Percentiles rank a stretch among this genome's conserved stretches.
Conservation (phyloP, 148 eudicot genomes). For the Mesembryanthemum crystallinum region DNA sequence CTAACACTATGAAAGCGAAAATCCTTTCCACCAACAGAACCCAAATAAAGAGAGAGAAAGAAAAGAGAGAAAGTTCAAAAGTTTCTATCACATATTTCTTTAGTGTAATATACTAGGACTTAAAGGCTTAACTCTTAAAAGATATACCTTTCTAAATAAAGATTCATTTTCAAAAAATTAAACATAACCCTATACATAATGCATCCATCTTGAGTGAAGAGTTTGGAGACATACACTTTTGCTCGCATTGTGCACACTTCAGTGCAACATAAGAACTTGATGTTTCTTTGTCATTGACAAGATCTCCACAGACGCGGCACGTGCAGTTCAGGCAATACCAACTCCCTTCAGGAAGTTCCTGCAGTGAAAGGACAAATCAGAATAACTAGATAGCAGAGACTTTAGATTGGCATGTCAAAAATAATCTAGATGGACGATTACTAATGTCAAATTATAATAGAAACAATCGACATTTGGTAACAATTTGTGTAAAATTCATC, state of each 20-base stretch:
- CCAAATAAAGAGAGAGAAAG: neutral
- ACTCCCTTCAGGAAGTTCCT: slow-evolving; percentile 92
- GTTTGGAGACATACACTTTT: slow-evolving; percentile 53
- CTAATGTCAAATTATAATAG: neutral
- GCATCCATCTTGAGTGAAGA: neutral
- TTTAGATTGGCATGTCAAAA: neutral
- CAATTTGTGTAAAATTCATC: no score
- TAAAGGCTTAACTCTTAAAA: neutral
- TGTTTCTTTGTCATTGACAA: slow-evolving; percentile 46
- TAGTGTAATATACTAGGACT: neutral
- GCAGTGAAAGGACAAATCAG: slow-evolving; percentile 30
- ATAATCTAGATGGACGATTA: neutral
- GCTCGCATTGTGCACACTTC: slow-evolving; percentile 79
- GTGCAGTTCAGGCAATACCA: slow-evolving; percentile 88
- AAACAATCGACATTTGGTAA: neutral
- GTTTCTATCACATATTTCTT: neutral
- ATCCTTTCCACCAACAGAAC: neutral
- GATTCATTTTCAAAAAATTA: neutral
- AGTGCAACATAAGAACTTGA: slow-evolving; percentile 33
- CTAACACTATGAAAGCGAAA: neutral
- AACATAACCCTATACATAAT: neutral
- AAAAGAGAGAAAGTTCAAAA: neutral
- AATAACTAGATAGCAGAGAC: neutral
- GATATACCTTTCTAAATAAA: neutral
- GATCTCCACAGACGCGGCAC: slow-evolving; percentile 71